Conservation (phyloP, 768 basidiomycete species). For the Collybiopsis confluens region DNA sequence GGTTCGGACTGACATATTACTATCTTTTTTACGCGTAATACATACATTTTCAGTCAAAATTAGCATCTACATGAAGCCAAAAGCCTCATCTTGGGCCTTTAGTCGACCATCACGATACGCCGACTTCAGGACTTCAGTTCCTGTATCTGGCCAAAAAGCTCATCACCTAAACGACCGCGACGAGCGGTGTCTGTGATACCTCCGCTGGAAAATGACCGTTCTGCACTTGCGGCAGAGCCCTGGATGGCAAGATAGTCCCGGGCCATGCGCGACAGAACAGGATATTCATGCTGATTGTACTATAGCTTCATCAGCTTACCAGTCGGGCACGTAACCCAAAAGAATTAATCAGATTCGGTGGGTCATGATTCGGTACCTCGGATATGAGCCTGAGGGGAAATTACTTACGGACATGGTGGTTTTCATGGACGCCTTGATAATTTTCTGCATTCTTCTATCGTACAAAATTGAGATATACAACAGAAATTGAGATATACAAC, state of each 20-base stretch:
- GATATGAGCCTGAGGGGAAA: no score
- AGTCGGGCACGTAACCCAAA: no score
- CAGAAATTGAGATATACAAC: no score
- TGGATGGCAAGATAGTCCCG: slow-evolving; percentile 25
- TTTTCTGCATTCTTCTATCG: no score
- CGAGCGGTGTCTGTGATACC: slow-evolving; percentile 18
- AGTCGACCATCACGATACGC: slow-evolving; percentile 24
- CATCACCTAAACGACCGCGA: slow-evolving; percentile 16
- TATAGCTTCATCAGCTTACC: no score
- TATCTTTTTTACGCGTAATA: neutral
- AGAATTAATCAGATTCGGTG: no score
- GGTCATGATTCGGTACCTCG: no score
- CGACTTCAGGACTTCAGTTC: slow-evolving; percentile 25
- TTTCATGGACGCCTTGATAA: no score
- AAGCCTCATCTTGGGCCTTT: slow-evolving; percentile 14
- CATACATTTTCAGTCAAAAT: neutral
- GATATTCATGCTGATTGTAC: slow-evolving; percentile 20
- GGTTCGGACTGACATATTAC: no score
- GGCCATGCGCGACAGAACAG: slow-evolving; percentile 18
- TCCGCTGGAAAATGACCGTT: slow-evolving; percentile 23
- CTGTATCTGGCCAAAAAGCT: slow-evolving; percentile 23
- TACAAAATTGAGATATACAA: no score
- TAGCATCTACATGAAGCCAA: neutral
- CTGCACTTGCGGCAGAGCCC: slow-evolving; percentile 22
- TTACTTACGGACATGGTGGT: no score